Evolutionary conservation across 2,329 filamentous ascomycete species (phyloP).

Genomic region (Fusarium tanahbumbuense): DNA sequence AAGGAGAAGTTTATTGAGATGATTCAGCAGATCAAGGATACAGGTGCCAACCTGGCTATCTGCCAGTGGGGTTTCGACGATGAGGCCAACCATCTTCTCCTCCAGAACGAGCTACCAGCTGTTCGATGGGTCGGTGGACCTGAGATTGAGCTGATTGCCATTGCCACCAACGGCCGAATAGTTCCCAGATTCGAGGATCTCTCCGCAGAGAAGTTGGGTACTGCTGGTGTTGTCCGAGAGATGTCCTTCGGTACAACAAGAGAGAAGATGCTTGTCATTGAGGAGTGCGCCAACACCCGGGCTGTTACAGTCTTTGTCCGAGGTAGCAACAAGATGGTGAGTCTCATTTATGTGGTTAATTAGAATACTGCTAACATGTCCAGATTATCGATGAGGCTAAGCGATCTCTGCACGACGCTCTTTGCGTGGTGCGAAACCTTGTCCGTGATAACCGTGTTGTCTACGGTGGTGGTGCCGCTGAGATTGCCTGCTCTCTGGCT

Average conservation of each 20-base stretch:
- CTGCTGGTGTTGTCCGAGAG: conserved; percentile 88
- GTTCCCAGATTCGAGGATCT: conserved; percentile 97
- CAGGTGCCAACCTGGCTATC: conserved; percentile 95
- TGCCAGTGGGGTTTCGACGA: conserved; percentile 99
- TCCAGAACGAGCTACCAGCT: conserved; percentile 95
- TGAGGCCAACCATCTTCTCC: conserved; percentile 95
- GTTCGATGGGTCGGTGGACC: conserved; percentile 98
- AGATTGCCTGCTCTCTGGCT: conserved; percentile 95
- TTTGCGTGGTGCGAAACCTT: conserved; percentile 97
- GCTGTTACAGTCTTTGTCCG: conserved; percentile 97
- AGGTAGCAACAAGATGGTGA: conserved; percentile 99
- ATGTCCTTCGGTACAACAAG: conserved; percentile 97
- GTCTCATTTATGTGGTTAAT: conserved; percentile 41
- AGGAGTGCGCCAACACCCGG: conserved; percentile 97
- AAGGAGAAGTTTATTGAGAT: conserved; percentile 97
- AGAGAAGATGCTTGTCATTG: conserved; percentile 99
- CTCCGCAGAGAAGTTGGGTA: conserved; percentile 89
- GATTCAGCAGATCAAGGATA: conserved; percentile 98
- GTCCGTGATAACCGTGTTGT: conserved; percentile 97
- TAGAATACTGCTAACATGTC: conserved; percentile 34
- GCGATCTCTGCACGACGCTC: conserved; percentile 94
- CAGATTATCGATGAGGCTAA: conserved; percentile 99
- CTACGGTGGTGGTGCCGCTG: conserved; percentile 95
- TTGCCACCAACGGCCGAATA: conserved; percentile 97
- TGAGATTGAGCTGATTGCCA: conserved; percentile 98